A percentile compares a stretch with the other conserved stretches of the same genome.
Conservation (phyloP, 768 basidiomycete genomes). For the Tricholoma terreum region DNA sequence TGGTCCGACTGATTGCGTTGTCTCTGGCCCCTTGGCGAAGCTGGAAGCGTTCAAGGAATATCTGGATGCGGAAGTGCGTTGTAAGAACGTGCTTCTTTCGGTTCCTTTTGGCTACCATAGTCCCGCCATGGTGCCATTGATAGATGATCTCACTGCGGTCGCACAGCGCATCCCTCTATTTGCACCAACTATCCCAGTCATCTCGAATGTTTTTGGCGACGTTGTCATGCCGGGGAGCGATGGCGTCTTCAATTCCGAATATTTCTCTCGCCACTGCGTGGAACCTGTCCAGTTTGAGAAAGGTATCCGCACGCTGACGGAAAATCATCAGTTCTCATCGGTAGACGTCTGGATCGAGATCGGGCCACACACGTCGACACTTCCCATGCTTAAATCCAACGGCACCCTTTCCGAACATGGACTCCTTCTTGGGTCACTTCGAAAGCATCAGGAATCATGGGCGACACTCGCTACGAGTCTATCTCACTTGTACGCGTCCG, state of each 20-base stretch:
- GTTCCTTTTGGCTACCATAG: conserved; percentile 70
- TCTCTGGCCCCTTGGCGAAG: conserved; percentile 51
- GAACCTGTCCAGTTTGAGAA: conserved; percentile 55
- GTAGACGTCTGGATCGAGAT: conserved; percentile 62
- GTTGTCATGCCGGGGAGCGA: conserved; percentile 52
- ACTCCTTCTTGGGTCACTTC: conserved; percentile 48
- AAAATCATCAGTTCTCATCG: conserved; percentile 20
- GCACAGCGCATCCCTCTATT: conserved; percentile 35
- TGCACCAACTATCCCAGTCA: conserved; percentile 53
- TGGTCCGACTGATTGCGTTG: conserved; percentile 51
- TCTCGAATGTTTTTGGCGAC: conserved; percentile 59
- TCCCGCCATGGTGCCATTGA: conserved; percentile 55
- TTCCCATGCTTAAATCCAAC: conserved; percentile 54
- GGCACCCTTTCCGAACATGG: conserved; percentile 26
- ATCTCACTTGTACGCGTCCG: conserved; percentile 44
- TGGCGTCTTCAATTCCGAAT: conserved; percentile 44
- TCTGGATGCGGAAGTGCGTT: conserved; percentile 33
- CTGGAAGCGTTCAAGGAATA: conserved; percentile 39
- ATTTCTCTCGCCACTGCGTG: conserved; percentile 57
- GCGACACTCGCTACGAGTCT: conserved; percentile 44
- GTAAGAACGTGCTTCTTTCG: conserved; percentile 42
- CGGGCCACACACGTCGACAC: conserved; percentile 56
- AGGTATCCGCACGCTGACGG: conserved; percentile 42
- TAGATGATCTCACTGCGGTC: conserved; percentile 44
- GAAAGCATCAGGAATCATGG: conserved; percentile 43